A percentile compares a stretch with the other conserved stretches of the same genome.
Conservation (phyloP, 2,329 filamentous ascomycete species). For the Cladosporium velox region DNA sequence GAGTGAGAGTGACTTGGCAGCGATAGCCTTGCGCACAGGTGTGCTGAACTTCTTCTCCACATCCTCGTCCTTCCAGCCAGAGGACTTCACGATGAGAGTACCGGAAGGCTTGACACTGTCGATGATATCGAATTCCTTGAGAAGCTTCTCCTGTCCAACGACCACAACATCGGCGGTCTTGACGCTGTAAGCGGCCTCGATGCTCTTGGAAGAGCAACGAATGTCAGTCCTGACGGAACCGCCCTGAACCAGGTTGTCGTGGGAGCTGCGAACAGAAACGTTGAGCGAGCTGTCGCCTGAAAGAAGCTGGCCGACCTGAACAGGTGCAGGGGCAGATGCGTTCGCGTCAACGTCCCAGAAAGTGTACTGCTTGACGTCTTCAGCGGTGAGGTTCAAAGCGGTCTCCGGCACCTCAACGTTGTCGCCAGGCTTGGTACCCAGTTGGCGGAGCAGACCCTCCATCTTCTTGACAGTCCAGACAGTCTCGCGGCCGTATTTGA, state of each 20-base stretch:
- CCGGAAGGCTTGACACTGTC: constrained; percentile 69
- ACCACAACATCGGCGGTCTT: constrained; percentile 76
- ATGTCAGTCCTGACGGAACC: constrained; percentile 83
- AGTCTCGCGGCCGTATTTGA: constrained; percentile 83
- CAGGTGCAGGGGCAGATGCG: constrained; percentile 63
- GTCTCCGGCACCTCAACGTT: constrained; percentile 37
- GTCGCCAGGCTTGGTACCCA: constrained; percentile 44
- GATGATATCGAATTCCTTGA: constrained; percentile 75
- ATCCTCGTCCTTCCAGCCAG: constrained; percentile 82
- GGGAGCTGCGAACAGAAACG: constrained; percentile 59
- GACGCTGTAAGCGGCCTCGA: constrained; percentile 82
- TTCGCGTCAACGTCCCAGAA: constrained; percentile 93
- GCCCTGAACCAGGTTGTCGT: constrained; percentile 68
- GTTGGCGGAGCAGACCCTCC: constrained; percentile 50
- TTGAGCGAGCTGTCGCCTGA: constrained; percentile 63
- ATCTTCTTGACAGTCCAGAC: constrained; percentile 62
- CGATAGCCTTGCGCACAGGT: constrained; percentile 69
- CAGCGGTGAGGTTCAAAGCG: constrained; percentile 47
- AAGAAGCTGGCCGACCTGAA: constrained; percentile 60
- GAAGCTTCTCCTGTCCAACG: constrained; percentile 75
- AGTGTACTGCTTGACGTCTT: constrained; percentile 73
- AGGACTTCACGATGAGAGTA: constrained; percentile 72
- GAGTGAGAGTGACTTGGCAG: constrained; percentile 69
- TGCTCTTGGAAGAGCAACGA: constrained; percentile 75
- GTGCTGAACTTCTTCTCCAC: constrained; percentile 81